Base-by-base conservation (phyloP, 148 eudicot genomes). In the Pharnaceum exiguum region DNA sequence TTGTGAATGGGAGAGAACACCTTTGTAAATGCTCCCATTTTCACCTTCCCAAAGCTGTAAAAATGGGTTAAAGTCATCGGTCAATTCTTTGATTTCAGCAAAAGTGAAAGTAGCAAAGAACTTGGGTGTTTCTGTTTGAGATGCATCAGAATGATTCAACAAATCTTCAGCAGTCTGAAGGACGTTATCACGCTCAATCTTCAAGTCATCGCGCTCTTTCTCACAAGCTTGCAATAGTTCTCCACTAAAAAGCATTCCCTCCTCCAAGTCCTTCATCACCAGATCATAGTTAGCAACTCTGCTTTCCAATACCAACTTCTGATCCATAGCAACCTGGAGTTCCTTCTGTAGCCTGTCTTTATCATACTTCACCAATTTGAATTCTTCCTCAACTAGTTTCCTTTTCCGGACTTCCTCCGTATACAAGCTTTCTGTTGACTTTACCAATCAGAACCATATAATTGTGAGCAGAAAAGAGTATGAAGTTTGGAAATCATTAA, bases 1-100 rank as follows among this genome's bases (percentile, higher is more conserved):
- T 77, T 71, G 66, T 52, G 87, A 66, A 46, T 56, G 63, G 55
- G 68, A 70, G 26, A 75, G 37, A 43, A 62, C 36, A 24, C 75
- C 75, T 51, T 55, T 67, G 52, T 70, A 75, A 26, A 57, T 39
- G 61, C 71, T 66, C 52, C 75, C 68, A 57, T 33, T 25, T 39
- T 62, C 75, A 10, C 61, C 69, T 38, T 63, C 69, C 69, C 73
- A 63, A 38, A 73, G 36, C 57, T 57, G 77, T 13, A 57, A 47
- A 38, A 51, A 28, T 13, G 69, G 69, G 46, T 68, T 59, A 60
- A 67, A 73, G 39, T 68, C 61, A 57, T 39, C 36, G n/a, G 77
- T 73, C 0, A 60, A 51, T 62, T 51, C 46, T 64, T 73, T 28
- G 13, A 73, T 73, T 38, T 73, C 73, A 12, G 60, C 5, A 51